Evolutionary conservation across 345 rosid species (phyloP).

Genomic region (Melaleuca alternifolia): DNA sequence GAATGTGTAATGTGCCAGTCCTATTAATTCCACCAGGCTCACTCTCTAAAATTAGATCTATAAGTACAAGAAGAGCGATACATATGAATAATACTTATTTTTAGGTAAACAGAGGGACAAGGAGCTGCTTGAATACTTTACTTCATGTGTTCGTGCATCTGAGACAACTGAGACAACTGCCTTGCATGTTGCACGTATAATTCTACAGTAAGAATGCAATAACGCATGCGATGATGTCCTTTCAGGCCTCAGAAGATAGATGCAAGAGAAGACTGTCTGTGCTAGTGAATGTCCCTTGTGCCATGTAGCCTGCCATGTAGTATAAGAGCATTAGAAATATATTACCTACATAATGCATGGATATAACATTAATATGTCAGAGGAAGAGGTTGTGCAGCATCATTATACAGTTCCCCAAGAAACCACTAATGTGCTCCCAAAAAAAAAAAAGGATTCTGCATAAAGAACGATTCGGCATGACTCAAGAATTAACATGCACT

Average conservation of each 20-base stretch:
- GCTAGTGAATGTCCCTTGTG: slow-evolving; percentile 98
- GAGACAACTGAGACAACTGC: slow-evolving; percentile 88
- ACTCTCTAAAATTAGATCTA: background rate
- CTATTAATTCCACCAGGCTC: background rate
- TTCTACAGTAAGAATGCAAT: slow-evolving; percentile 82
- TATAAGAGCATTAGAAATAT: background rate
- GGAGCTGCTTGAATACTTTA: slow-evolving; percentile 56
- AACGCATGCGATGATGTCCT: slow-evolving; percentile 78
- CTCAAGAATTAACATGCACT: background rate
- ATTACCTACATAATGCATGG: background rate
- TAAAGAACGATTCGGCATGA: background rate
- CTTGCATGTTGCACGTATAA: slow-evolving; percentile 86
- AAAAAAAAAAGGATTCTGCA: background rate
- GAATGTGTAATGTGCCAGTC: background rate
- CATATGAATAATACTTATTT: background rate
- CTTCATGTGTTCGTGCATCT: slow-evolving; percentile 99
- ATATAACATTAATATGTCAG: background rate
- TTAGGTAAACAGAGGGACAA: slow-evolving; percentile 12
- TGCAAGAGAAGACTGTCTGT: slow-evolving; percentile 97
- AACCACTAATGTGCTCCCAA: background rate
- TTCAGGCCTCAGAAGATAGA: slow-evolving; percentile 85
- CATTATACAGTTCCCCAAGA: background rate
- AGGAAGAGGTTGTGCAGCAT: background rate
- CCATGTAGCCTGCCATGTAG: slow-evolving; percentile 83
- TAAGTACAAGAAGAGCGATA: background rate